A percentile compares a stretch with the other conserved stretches of the same genome.
phyloP scores from a whole-genome alignment of 1,284 basidiomycete species.

The Erythrobasidium hasegawianum region DNA sequence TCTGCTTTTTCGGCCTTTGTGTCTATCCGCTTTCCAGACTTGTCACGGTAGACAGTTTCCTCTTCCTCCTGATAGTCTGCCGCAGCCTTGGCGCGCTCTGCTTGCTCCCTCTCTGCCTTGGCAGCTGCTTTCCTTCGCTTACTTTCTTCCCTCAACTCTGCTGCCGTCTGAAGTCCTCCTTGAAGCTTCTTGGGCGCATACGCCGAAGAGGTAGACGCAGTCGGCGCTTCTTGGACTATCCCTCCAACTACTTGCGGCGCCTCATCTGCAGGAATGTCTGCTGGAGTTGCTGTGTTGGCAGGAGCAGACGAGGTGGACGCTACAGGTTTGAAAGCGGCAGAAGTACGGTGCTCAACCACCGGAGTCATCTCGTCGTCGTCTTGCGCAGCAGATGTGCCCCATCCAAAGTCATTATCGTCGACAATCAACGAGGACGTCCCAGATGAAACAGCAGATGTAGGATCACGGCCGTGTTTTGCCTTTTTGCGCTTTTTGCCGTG shows the following conservation, averaged over 20 bases:
- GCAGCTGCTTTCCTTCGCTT: slow-evolving; percentile 55
- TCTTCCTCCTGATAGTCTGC: slow-evolving; percentile 52
- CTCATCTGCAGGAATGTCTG: slow-evolving; percentile 33
- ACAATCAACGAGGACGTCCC: slow-evolving; percentile 7
- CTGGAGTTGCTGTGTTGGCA: neutral
- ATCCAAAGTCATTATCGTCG: slow-evolving; percentile 20
- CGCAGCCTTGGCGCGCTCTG: slow-evolving; percentile 42
- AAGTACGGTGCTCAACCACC: slow-evolving; percentile 29
- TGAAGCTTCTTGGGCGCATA: slow-evolving; percentile 20
- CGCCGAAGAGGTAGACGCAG: slow-evolving; percentile 22
- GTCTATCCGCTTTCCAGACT: slow-evolving; percentile 81
- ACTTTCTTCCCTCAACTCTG: slow-evolving; percentile 51
- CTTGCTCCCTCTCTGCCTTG: slow-evolving; percentile 47
- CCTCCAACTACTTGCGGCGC: slow-evolving; percentile 25
- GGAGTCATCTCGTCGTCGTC: slow-evolving; percentile 23
- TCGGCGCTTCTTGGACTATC: slow-evolving; percentile 31
- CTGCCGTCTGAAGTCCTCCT: slow-evolving; percentile 72
- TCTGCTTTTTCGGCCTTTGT: slow-evolving; percentile 76
- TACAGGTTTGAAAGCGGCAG: slow-evolving; percentile 23
- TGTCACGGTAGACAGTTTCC: slow-evolving; percentile 92
- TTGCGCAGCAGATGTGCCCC: slow-evolving; percentile 2
- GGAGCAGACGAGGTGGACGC: slow-evolving; percentile 20
- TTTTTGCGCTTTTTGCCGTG: slow-evolving; percentile 33
- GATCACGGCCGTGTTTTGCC: slow-evolving; percentile 3
- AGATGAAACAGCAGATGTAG: neutral